A percentile compares a stretch with the other conserved stretches of the same genome.
Conservation (phyloP, 345 rosid genomes). For the Trapa bicornis region DNA sequence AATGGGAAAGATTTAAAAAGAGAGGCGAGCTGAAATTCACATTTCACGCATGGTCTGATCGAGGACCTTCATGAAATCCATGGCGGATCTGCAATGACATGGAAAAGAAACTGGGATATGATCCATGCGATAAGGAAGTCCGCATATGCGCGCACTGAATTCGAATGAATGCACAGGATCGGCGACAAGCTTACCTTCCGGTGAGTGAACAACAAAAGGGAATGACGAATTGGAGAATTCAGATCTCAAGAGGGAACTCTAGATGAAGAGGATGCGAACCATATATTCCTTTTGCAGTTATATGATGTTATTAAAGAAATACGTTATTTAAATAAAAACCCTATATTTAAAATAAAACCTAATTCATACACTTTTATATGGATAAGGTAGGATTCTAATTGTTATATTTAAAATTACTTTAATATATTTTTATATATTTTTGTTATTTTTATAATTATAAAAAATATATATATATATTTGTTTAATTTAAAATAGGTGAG, state of each 20-base stretch:
- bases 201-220: no score
- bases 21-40: constrained; percentile 27
- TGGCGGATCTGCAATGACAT: constrained; percentile 27
- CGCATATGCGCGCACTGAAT: constrained; percentile 1
- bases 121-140: background rate
- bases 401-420: no score
- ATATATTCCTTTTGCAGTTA: no score
- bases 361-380: no score
- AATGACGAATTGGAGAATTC: background rate
- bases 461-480: no score
- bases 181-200: background rate
- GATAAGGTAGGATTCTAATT: no score
- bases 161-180: background rate
- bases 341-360: no score
- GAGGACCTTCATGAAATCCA: constrained; percentile 98
- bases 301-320: no score
- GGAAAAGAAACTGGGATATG: background rate
- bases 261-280: background rate
- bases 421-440: no score
- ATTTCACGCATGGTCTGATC: constrained; percentile 99
- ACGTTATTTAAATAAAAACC: no score
- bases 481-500: no score
- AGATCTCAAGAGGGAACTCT: constrained; percentile 6
- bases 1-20: background rate
- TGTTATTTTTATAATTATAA: no score